These are phyloP conservation scores for Pulveroboletus sp. DNA, from an alignment of 768 basidiomycete species.

Conservation along the genomic window DNA sequence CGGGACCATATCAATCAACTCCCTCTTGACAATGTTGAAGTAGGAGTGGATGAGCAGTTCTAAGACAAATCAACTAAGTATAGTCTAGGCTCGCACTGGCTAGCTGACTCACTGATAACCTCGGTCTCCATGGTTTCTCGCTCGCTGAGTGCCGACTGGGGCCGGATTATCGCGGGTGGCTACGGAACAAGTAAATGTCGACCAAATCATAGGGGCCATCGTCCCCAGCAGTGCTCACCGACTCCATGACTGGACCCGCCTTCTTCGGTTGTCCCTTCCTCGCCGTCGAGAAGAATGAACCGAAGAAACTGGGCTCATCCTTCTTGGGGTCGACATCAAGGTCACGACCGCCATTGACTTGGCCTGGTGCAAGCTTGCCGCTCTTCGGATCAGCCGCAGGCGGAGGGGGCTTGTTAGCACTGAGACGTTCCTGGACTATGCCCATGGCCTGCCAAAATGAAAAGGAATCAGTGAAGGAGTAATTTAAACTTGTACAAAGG, in stretches of 20 bases:
- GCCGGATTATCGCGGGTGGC: conserved; percentile 85
- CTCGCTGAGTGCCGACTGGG: conserved; percentile 88
- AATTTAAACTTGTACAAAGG: background rate
- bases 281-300: conserved; percentile 86
- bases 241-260: conserved; percentile 57
- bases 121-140: conserved; percentile 98
- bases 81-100: background rate
- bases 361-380: conserved; percentile 55
- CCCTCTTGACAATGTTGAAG: conserved; percentile 97
- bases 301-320: conserved; percentile 91
- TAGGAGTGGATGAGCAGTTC: conserved; percentile 96
- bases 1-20: conserved; percentile 99
- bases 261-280: conserved; percentile 62
- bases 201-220: conserved; percentile 12
- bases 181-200: conserved; percentile 26
- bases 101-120: conserved; percentile 85
- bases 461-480: background rate
- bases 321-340: conserved; percentile 88
- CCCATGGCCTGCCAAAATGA: conserved; percentile 67
- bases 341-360: conserved; percentile 91
- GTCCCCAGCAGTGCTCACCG: conserved; percentile 36
- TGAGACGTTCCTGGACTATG: conserved; percentile 79
- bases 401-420: conserved; percentile 72
- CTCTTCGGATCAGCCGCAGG: conserved; percentile 61
- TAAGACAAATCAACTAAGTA: conserved; percentile 30